These are phyloP conservation scores for Acmispon strigosus DNA, from an alignment of 306 rosid genomes.

Conservation along the genomic window DNA sequence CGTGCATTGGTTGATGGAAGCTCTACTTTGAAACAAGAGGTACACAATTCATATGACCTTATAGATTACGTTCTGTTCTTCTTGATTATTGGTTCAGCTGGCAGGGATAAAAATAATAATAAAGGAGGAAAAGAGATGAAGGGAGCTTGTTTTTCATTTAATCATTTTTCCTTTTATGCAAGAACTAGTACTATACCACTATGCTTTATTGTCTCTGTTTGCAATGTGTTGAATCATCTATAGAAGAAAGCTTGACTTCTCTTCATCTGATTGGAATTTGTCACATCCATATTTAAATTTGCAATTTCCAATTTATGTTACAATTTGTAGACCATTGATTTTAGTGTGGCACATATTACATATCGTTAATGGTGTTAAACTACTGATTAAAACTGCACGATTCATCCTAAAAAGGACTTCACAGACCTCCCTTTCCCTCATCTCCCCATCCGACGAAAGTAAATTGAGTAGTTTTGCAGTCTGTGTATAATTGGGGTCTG, in stretches of 20 bases:
- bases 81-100: neutral
- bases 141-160: neutral
- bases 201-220: neutral
- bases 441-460: neutral
- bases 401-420: neutral
- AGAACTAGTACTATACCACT: neutral
- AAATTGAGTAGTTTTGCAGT: neutral
- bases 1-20: constrained; percentile 41
- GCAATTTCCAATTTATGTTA: neutral
- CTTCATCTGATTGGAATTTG: neutral
- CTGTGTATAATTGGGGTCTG: neutral
- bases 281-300: neutral
- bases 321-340: neutral
- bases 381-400: neutral
- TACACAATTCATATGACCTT: constrained; percentile 16
- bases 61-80: neutral
- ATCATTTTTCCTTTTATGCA: neutral
- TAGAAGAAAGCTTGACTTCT: neutral
- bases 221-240: neutral
- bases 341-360: neutral
- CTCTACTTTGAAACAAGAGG: constrained; percentile 42
- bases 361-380: neutral
- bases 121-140: neutral
- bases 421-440: neutral
- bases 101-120: neutral